A percentile compares a stretch with the other conserved stretches of the same genome.
Conservation (phyloP, 257 asterid genomes). For the Paraleonurus japonicus region DNA sequence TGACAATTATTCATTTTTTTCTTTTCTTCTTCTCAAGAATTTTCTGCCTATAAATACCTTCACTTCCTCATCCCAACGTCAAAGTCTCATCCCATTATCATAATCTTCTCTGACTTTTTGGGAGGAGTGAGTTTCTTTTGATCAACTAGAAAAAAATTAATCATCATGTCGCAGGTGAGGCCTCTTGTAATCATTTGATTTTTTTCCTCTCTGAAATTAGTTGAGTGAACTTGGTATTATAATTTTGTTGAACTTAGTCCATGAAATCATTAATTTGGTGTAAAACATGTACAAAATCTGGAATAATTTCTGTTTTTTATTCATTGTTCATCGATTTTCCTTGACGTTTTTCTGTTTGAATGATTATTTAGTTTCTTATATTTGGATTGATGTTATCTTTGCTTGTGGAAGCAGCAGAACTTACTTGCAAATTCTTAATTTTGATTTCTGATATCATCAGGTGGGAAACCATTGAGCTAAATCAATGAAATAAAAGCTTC, state of each 20-base stretch:
- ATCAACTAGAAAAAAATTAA: slow-evolving; percentile 11
- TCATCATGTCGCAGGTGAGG: slow-evolving; percentile 39
- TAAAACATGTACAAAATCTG: too few species aligned
- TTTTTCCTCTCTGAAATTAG: not conserved
- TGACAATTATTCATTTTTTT: not conserved
- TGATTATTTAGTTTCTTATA: too few species aligned
- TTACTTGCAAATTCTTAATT: not conserved
- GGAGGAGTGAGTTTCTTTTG: not conserved
- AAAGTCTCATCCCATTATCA: slow-evolving; percentile 31
- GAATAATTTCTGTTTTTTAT: too few species aligned
- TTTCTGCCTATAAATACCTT: slow-evolving; percentile 31
- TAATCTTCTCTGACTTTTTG: slow-evolving; percentile 26
- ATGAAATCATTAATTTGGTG: too few species aligned
- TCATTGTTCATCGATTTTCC: too few species aligned
- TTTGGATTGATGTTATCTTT: too few species aligned
- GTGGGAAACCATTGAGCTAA: not conserved
- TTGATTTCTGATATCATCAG: not conserved
- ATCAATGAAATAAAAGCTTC: slow-evolving; percentile 4
- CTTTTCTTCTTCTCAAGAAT: slow-evolving; percentile 5
- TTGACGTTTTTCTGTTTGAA: too few species aligned
- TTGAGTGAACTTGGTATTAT: slow-evolving; percentile 3
- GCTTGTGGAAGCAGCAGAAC: too few species aligned
- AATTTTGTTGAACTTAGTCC: not conserved
- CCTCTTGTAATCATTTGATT: not conserved
- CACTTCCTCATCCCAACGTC: slow-evolving; percentile 21